These are phyloP conservation scores for Tephrocybe sp. DNA, from an alignment of 768 basidiomycete species.

Conservation along the genomic window DNA sequence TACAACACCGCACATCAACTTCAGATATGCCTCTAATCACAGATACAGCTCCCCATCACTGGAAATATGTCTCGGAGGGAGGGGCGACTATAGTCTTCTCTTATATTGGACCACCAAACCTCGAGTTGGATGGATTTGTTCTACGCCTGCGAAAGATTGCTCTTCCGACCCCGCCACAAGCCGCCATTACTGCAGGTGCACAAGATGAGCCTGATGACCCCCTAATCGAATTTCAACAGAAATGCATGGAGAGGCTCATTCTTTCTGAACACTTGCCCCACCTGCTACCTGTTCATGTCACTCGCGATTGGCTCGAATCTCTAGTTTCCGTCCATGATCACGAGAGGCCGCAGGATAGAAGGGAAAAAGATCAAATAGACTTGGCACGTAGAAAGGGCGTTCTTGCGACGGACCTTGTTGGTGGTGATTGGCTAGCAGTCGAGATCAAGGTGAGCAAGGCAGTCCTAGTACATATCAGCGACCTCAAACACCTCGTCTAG, in stretches of 20 bases:
- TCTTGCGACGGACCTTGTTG: conserved; percentile 80
- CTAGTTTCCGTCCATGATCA: conserved; percentile 47
- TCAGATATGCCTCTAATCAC: conserved; percentile 25
- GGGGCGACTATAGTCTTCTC: conserved; percentile 89
- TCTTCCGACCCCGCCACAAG: conserved; percentile 8
- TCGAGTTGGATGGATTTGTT: conserved; percentile 60
- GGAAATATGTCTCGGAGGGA: conserved; percentile 92
- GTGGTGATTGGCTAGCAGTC: conserved; percentile 63
- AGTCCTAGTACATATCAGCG: too few species aligned
- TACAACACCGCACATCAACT: too few species aligned
- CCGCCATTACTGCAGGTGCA: neutral
- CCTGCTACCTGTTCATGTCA: conserved; percentile 49
- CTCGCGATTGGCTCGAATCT: conserved; percentile 57
- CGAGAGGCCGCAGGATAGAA: conserved; percentile 57
- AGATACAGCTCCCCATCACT: conserved; percentile 49
- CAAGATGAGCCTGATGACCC: conserved; percentile 37
- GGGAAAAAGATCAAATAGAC: conserved; percentile 60
- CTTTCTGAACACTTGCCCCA: conserved; percentile 58
- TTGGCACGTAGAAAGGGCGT: conserved; percentile 52
- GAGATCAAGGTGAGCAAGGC: conserved; percentile 93
- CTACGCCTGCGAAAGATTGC: conserved; percentile 73
- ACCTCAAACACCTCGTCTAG: conserved; percentile 36
- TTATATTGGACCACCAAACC: conserved; percentile 58
- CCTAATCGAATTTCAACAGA: conserved; percentile 55
- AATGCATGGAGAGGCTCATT: conserved; percentile 66